Percentiles rank a stretch among this genome's conserved stretches.
phyloP scores from a whole-genome alignment of 805 yeast genomes.

The Metschnikowia hibisci region DNA sequence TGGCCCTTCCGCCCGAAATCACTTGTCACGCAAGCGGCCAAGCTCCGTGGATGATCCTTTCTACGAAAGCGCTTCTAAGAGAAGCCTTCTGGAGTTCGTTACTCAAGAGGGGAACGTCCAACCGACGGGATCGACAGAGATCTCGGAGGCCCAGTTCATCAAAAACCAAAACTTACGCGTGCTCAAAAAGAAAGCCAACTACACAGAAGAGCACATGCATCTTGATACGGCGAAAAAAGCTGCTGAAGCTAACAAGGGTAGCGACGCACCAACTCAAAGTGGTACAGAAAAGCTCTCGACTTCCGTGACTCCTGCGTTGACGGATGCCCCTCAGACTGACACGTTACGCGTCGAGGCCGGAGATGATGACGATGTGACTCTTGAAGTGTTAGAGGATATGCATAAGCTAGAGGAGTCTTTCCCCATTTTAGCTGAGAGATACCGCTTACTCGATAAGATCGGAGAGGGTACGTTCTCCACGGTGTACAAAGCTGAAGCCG shows the following conservation, averaged over 20 bases:
- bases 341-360: neutral
- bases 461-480: constrained; percentile 67
- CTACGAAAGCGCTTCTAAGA: constrained; percentile 20
- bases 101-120: neutral
- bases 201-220: neutral
- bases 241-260: neutral
- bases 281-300: neutral
- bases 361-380: constrained; percentile 46
- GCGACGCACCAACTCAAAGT: neutral
- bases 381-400: constrained; percentile 57
- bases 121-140: neutral
- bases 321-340: neutral
- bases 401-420: constrained; percentile 50
- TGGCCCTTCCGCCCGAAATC: constrained; percentile 7
- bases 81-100: constrained; percentile 4
- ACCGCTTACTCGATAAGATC: constrained; percentile 51
- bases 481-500: constrained; percentile 60
- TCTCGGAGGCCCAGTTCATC: constrained; percentile 10
- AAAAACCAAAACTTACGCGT: constrained; percentile 16
- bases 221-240: constrained; percentile 2
- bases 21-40: constrained; percentile 11
- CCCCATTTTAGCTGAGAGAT: constrained; percentile 47
- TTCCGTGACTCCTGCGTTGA: neutral
- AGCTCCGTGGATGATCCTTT: constrained; percentile 28
- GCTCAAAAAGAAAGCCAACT: constrained; percentile 4